phyloP scores from a whole-genome alignment of 352 stramenopile species.

The Pythium chondricola region DNA sequence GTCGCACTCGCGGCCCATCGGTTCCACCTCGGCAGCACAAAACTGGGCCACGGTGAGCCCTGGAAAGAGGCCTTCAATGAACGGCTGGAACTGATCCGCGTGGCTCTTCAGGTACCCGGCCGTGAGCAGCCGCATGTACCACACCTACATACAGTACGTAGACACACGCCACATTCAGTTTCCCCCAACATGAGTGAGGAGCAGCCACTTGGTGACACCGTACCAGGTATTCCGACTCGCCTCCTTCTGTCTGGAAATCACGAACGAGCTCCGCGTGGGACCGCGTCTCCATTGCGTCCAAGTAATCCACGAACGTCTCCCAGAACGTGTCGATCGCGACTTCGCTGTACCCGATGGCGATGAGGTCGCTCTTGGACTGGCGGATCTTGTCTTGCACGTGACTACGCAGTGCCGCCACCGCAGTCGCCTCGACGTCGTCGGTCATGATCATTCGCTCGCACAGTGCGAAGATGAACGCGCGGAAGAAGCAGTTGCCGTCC shows the following conservation, averaged over 20 bases:
- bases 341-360: constrained; percentile 87
- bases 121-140: constrained; percentile 84
- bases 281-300: constrained; percentile 70
- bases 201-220: not conserved
- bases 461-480: constrained; percentile 84
- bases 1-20: constrained; percentile 91
- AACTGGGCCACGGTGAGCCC: constrained; percentile 81
- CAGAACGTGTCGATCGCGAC: constrained; percentile 92
- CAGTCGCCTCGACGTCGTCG: constrained; percentile 15
- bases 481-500: constrained; percentile 92
- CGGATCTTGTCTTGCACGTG: constrained; percentile 60
- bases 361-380: constrained; percentile 58
- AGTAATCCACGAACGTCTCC: constrained; percentile 89
- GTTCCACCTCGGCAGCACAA: constrained; percentile 84
- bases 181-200: not conserved
- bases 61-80: constrained; percentile 78
- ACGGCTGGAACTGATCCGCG: constrained; percentile 84
- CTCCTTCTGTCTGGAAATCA: constrained; percentile 83
- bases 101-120: constrained; percentile 85
- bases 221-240: constrained; percentile 80
- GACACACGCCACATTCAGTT: not conserved
- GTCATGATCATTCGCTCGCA: constrained; percentile 66
- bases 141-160: constrained; percentile 47
- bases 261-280: constrained; percentile 63
- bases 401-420: constrained; percentile 20